Conservation (phyloP, 2,329 filamentous ascomycete species). For the Thelonectria discophora region DNA sequence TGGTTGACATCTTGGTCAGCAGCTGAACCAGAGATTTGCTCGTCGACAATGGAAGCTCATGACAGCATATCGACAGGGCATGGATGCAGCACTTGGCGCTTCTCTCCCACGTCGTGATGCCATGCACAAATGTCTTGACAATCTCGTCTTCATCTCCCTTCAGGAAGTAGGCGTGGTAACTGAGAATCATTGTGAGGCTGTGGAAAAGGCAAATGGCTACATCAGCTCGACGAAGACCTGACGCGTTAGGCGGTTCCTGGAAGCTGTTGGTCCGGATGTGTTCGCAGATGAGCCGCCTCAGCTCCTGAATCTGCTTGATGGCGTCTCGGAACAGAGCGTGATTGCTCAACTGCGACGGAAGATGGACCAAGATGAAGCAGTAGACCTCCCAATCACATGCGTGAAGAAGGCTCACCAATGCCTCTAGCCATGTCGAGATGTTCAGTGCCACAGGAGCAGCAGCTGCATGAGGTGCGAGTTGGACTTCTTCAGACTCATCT, state of each 20-base stretch:
- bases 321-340: constrained; percentile 83
- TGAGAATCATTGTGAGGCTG: constrained; percentile 84
- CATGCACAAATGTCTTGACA: constrained; percentile 84
- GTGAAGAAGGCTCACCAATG: constrained; percentile 75
- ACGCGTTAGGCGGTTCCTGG: constrained; percentile 80
- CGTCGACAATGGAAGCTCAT: constrained; percentile 88
- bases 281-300: constrained; percentile 82
- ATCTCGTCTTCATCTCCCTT: constrained; percentile 90
- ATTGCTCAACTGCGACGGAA: constrained; percentile 89
- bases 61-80: constrained; percentile 91
- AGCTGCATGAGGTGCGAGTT: constrained; percentile 34
- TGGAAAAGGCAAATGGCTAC: constrained; percentile 91
- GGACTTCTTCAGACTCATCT: constrained; percentile 26
- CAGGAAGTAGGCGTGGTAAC: constrained; percentile 86
- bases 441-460: constrained; percentile 61
- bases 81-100: constrained; percentile 95
- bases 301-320: constrained; percentile 76
- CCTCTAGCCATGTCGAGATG: constrained; percentile 77
- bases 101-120: constrained; percentile 83
- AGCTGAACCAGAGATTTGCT: constrained; percentile 87
- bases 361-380: constrained; percentile 85
- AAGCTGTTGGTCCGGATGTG: constrained; percentile 81
- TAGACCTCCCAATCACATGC: constrained; percentile 91
- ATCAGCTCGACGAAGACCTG: constrained; percentile 84
- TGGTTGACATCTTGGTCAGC: constrained; percentile 91